These are phyloP conservation scores for Parmelia sp. DNA, from an alignment of 495 filamentous ascomycete genomes.

Conservation along the genomic window DNA sequence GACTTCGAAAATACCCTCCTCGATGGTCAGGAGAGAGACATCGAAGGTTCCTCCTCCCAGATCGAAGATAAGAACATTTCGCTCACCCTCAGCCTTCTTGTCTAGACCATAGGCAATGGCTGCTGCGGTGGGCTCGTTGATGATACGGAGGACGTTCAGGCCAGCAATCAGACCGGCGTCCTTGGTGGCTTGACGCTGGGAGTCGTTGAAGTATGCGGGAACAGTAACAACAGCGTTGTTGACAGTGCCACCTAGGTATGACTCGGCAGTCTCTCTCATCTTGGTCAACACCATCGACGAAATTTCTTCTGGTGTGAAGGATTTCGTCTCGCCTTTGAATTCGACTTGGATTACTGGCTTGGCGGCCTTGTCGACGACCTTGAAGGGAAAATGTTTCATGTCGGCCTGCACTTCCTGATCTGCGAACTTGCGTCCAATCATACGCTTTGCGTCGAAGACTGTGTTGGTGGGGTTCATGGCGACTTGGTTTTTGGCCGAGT, in stretches of 20 bases:
- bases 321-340: slow-evolving; percentile 89
- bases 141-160: slow-evolving; percentile 98
- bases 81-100: slow-evolving; percentile 93
- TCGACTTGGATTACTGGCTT: slow-evolving; percentile 92
- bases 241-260: slow-evolving; percentile 91
- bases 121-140: slow-evolving; percentile 97
- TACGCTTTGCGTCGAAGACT: slow-evolving; percentile 97
- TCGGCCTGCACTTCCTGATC: slow-evolving; percentile 98
- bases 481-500: slow-evolving; percentile 99
- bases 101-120: slow-evolving; percentile 97
- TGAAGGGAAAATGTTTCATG: slow-evolving; percentile 98
- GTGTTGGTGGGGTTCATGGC: slow-evolving; percentile 98
- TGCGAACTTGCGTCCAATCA: slow-evolving; percentile 90
- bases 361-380: slow-evolving; percentile 80
- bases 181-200: slow-evolving; percentile 98
- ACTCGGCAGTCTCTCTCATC: slow-evolving; percentile 98
- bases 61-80: slow-evolving; percentile 99
- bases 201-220: slow-evolving; percentile 99
- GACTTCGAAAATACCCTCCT: slow-evolving; percentile 99
- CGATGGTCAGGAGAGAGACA: slow-evolving; percentile 97
- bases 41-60: slow-evolving; percentile 99
- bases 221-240: slow-evolving; percentile 98
- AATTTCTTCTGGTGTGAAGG: slow-evolving; percentile 96
- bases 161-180: slow-evolving; percentile 96
- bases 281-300: slow-evolving; percentile 92